phyloP scores from a whole-genome alignment of 352 stramenopile species.

The Pythium guiyangense region DNA sequence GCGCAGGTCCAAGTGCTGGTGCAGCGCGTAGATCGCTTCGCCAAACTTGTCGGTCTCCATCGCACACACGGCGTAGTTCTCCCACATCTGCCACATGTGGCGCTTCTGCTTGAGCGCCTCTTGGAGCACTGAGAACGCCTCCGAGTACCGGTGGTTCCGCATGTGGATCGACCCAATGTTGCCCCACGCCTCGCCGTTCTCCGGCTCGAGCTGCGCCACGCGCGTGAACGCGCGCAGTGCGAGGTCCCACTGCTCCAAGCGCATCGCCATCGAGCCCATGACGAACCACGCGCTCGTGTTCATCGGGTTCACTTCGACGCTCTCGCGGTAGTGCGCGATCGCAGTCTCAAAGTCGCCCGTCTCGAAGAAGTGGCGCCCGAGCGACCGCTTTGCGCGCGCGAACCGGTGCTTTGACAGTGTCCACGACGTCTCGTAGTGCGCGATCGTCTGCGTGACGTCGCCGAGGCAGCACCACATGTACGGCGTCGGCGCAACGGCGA shows the following conservation, averaged over 20 bases:
- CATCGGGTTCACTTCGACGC: constrained; percentile 87
- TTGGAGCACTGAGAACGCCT: constrained; percentile 80
- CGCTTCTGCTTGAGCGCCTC: constrained; percentile 89
- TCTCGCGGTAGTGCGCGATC: constrained; percentile 80
- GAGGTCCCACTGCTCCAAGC: constrained; percentile 77
- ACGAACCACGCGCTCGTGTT: constrained; percentile 92
- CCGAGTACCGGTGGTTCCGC: constrained; percentile 60
- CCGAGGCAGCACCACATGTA: constrained; percentile 94
- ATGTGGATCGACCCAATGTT: constrained; percentile 95
- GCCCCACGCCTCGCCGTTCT: constrained; percentile 93
- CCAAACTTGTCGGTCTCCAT: constrained; percentile 73
- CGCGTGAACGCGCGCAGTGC: constrained; percentile 89
- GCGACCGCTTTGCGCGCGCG: constrained; percentile 88
- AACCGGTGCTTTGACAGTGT: constrained; percentile 89
- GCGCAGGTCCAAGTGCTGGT: constrained; percentile 78
- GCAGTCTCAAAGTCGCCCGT: constrained; percentile 73
- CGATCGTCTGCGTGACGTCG: constrained; percentile 88
- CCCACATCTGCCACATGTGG: constrained; percentile 92
- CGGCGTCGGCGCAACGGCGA: constrained; percentile 84
- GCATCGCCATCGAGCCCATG: constrained; percentile 90
- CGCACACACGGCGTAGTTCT: constrained; percentile 84
- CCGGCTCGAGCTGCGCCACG: constrained; percentile 92
- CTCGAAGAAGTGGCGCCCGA: constrained; percentile 89
- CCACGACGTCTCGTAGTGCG: constrained; percentile 91
- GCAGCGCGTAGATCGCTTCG: constrained; percentile 80